A percentile compares a stretch with the other conserved stretches of the same genome.
These are phyloP conservation scores for Conticribra guillardii DNA, from an alignment of 108 stramenopile genomes.

Conservation along the genomic window DNA sequence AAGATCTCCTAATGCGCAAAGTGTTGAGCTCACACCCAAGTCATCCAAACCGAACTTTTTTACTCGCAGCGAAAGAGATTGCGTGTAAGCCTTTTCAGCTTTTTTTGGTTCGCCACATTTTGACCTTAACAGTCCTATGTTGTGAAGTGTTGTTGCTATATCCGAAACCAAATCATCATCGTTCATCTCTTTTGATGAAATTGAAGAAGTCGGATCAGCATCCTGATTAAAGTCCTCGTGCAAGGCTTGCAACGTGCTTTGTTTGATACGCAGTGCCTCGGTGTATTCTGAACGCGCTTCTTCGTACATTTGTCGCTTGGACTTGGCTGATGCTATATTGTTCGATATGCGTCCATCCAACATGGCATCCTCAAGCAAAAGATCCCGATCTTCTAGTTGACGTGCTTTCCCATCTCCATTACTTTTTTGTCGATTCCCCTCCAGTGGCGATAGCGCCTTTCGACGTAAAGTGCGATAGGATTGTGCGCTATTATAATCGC, in stretches of 20 bases:
- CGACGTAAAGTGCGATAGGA: slow-evolving; percentile 32
- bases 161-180: slow-evolving; percentile 66
- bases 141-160: slow-evolving; percentile 59
- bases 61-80: slow-evolving; percentile 50
- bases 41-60: slow-evolving; percentile 55
- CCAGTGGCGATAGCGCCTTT: neutral
- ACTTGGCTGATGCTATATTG: slow-evolving; percentile 44
- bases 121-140: slow-evolving; percentile 45
- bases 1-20: slow-evolving; percentile 47
- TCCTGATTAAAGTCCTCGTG: slow-evolving; percentile 15
- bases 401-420: neutral
- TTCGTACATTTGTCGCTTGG: slow-evolving; percentile 41
- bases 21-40: slow-evolving; percentile 46
- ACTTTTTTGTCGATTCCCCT: too few relatives aligned
- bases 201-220: neutral
- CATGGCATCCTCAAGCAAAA: slow-evolving; percentile 37
- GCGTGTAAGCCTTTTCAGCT: slow-evolving; percentile 55
- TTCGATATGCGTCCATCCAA: slow-evolving; percentile 47
- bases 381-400: slow-evolving; percentile 11
- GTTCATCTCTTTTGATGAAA: slow-evolving; percentile 4
- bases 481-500: slow-evolving; percentile 48
- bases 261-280: slow-evolving; percentile 49
- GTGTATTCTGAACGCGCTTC: slow-evolving; percentile 47
- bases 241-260: slow-evolving; percentile 36
- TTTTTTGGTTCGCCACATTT: slow-evolving; percentile 45